Evolutionary conservation across 2,329 filamentous ascomycete genomes (phyloP), one percentile per base, ranked within the genome.

Genomic region (Ascochyta rabiei): DNA sequence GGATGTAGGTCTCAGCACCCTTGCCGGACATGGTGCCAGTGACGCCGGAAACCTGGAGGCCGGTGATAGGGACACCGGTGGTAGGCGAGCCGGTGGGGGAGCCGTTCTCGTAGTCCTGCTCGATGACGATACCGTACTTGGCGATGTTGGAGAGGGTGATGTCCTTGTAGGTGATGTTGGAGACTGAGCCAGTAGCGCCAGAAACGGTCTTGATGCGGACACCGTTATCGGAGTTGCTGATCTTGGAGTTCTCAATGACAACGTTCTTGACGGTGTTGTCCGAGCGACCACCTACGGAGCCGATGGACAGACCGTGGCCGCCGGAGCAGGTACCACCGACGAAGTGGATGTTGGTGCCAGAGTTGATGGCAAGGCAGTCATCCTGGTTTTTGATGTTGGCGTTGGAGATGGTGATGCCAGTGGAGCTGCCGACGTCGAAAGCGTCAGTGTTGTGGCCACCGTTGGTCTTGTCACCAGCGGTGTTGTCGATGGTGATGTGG

Each of bases 361-460:
- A 84, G 75, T 85, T 86, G 62, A 86, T 74, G 30, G 83, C 84
- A 10, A 86, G 71, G 63, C 83, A 86, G 64, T 86, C 84, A 56
- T 86, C 83, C 71, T 86, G 84, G 74, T 85, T 85, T 66, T 81
- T 77, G 49, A 85, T 75, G 49, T 73, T 77, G 23, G 81, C 81
- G 37, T 79, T 78, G 46, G 75, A 75, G 66, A 86, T 84, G 45
- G 74, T 79, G 33, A 85, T 73, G 31, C 75, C 76, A 21, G 71
- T 75, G 15, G 77, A 80, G 31, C 69, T 75, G 44, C 81, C 80
- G 43, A 86, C 78, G 53, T 86, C 83, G 61, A 86, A 86, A 1
- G 75, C 81, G 62, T 86, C 83, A 2, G 83, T 86, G 75, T 86
- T 86, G 64, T 76, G 73, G 38, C 71, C 73, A 33, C 62, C 64